Evolutionary conservation across 164 flowering plant species (phyloP), one percentile per base, ranked within the genome.

Genomic region (Vitis amurensis): DNA sequence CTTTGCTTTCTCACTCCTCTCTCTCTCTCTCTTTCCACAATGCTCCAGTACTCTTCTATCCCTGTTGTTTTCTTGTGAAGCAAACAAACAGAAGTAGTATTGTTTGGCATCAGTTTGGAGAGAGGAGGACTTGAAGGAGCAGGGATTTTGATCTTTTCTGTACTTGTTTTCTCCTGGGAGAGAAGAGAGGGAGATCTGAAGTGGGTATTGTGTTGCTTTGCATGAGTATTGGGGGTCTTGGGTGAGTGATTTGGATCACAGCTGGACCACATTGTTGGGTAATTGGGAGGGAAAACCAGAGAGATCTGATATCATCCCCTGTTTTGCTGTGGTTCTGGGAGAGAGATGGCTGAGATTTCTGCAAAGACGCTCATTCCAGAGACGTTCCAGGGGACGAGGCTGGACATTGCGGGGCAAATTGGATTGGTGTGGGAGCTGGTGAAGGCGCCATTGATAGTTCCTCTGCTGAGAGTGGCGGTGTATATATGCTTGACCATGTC

Each of bases 381-480:
- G 52, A 15, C 88, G 1, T 81, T 89, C 52, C 80, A 74, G 59
- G 83, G 80, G 12, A 63, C 78, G 8, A 76, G 88, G 59, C 80
- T 74, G 9, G 93, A 94, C 66, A 72, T 88, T 37, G 66, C 80
- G 6, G 86, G 75, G 13, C 92, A 90, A 77, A 31, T 91, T 11
- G 81, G 87, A 13, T 16, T 86, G 67, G 66, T 86, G 11, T 94
- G 94, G 94, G 85, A 85, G 66, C 80, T 84, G 30, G 78, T 89
- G 59, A 91, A 81, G 75, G 84, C 83, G 30, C 92, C 93, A 64
- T 62, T 93, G 72, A 86, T 95, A 16, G 90, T 95, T 2, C 99
- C 99, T 1, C 9, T 93, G 66, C 61, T 95, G 51, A 76, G 37
- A 11, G 9, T 90, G 0, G 80, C 75, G 4, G 85, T 93, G 0